Evolutionary conservation across 108 stramenopile species (phyloP), one percentile per base, ranked within the genome.

Genomic region (Conticribra guillardii): DNA sequence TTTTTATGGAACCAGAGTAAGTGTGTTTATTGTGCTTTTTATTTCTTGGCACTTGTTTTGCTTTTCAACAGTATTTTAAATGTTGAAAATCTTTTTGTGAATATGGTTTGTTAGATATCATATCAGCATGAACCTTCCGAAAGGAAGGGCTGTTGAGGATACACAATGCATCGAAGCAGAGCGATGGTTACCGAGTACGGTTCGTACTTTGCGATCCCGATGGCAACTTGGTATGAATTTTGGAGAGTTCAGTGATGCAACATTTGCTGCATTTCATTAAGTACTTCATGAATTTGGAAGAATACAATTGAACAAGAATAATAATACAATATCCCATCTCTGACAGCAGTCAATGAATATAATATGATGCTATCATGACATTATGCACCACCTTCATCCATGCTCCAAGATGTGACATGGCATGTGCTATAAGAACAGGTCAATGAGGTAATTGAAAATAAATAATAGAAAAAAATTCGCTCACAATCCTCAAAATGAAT

Each of bases 1-100:
- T 92, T 4, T 92, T 92, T 54, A 81, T 89, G 84, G 87, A 92
- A 51, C 91, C 91, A 14, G 87, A 90, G 75, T 74, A 34, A 64
- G 72, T 50, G 16, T 49, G 32, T 3, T 37, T 16, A 2, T 2
- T 27, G 18, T 30, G 30, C 19, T 47, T 21, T 19, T 27, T 59
- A 28, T 16, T 21, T 24, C 23, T 41, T 21, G 4, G 0, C 33
- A 41, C 41, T 55, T 64, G 49, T 47, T 49, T 30, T 50, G 23
- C 14, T 4, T 58, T 24, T n/a, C n/a, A n/a, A n/a, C n/a, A n/a
- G n/a, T n/a, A n/a, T n/a, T n/a, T n/a, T n/a, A n/a, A n/a, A n/a
- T n/a, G n/a, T n/a, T n/a, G n/a, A n/a, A n/a, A n/a, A n/a, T n/a
- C n/a, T n/a, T n/a, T n/a, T n/a, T n/a, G n/a, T n/a, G n/a, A n/a